A percentile compares a stretch with the other conserved stretches of the same genome.
Evolutionary conservation across 805 yeast species (phyloP).

Genomic region (Ogataea haglerorum): DNA sequence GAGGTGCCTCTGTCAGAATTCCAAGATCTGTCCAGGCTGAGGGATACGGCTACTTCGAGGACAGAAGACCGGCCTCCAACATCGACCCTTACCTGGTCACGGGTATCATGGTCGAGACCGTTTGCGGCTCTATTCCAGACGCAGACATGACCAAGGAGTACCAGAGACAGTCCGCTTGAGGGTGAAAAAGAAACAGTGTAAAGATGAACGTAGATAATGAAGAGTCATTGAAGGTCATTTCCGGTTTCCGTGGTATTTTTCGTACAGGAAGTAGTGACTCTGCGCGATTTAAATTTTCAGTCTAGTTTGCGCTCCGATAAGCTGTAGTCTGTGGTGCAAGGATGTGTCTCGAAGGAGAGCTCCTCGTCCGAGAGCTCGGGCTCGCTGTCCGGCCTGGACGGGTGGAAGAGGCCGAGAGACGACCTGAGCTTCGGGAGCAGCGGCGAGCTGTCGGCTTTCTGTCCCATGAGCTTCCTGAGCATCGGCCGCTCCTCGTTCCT

Average conservation of each 20-base stretch:
- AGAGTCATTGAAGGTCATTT: conserved; percentile 1
- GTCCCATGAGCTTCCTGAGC: conserved; percentile 7
- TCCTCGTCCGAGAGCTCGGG: conserved; percentile 5
- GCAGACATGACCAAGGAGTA: conserved; percentile 92
- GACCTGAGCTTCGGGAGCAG: conserved; percentile 3
- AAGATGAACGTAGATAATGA: conserved; percentile 5
- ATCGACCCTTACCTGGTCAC: conserved; percentile 98
- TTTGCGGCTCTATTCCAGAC: conserved; percentile 90
- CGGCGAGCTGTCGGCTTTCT: background rate
- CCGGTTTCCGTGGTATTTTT: conserved; percentile 5
- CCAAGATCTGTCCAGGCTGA: conserved; percentile 98
- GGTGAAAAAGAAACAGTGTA: background rate
- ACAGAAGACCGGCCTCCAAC: conserved; percentile 99
- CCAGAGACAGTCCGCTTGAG: conserved; percentile 58
- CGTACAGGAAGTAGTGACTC: background rate
- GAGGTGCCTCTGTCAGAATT: conserved; percentile 98
- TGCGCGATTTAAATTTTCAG: conserved; percentile 7
- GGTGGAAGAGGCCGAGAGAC: conserved; percentile 11
- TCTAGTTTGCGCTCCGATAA: background rate
- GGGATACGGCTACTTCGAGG: conserved; percentile 98
- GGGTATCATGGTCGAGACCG: conserved; percentile 96
- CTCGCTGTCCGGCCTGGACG: conserved; percentile 17
- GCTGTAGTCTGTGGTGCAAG: conserved; percentile 6
- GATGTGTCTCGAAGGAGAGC: conserved; percentile 6
- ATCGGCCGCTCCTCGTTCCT: conserved; percentile 10